Evolutionary conservation across 805 yeast genomes (phyloP).

Genomic region (Lipomyces starkeyi): DNA sequence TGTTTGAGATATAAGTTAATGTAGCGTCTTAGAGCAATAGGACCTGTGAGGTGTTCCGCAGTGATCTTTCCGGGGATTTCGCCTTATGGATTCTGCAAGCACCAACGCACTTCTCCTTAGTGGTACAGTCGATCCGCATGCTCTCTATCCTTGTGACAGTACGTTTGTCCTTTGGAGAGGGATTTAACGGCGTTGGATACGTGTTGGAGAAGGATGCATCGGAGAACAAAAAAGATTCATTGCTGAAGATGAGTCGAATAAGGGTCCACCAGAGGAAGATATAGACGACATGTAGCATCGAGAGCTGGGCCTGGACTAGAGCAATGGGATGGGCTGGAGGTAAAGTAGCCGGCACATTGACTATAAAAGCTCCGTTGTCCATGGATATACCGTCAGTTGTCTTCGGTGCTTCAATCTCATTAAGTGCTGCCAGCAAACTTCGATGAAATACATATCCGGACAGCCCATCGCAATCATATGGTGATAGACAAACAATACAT

Average conservation of each 20-base stretch:
- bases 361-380: background rate
- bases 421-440: background rate
- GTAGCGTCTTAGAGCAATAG: background rate
- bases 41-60: background rate
- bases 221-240: background rate
- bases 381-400: background rate
- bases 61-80: background rate
- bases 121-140: background rate
- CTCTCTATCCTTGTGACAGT: constrained; percentile 5
- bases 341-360: background rate
- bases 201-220: background rate
- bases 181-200: background rate
- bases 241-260: background rate
- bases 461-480: constrained; percentile 24
- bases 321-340: background rate
- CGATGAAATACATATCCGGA: background rate
- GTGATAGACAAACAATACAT: constrained; percentile 20
- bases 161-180: background rate
- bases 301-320: background rate
- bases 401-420: background rate
- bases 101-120: background rate
- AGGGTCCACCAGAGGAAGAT: background rate
- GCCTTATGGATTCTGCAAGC: background rate
- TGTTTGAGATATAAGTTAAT: background rate
- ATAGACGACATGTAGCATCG: background rate